Percentiles rank a stretch among this genome's conserved stretches.
Evolutionary conservation across 2,329 filamentous ascomycete species (phyloP).

Genomic region (Claviceps maximensis): DNA sequence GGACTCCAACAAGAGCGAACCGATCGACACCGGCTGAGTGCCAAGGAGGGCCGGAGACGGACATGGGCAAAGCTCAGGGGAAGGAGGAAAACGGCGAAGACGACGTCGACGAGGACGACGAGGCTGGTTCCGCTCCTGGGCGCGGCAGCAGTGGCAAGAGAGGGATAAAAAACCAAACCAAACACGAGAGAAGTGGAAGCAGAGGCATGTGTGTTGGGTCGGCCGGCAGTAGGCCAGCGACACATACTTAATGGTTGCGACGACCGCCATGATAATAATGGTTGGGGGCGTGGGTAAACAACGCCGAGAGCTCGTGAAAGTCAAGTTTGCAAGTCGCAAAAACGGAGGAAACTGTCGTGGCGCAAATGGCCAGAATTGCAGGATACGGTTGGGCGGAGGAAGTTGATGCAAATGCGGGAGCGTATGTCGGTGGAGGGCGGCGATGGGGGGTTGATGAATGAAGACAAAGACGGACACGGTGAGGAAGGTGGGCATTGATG

Average conservation of each 20-base stretch:
- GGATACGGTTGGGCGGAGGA: not conserved
- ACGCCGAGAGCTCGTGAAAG: not conserved
- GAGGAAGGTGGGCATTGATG: constrained; percentile 1
- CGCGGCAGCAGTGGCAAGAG: constrained; percentile 7
- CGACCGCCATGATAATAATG: constrained; percentile 41
- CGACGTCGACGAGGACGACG: not conserved
- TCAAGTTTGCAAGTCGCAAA: not conserved
- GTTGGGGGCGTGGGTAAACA: constrained; percentile 9
- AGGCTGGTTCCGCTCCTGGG: not conserved
- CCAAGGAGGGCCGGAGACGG: not conserved
- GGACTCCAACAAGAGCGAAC: not conserved
- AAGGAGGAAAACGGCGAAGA: not conserved
- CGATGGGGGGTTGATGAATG: constrained; percentile 2
- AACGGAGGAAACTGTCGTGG: constrained; percentile 1
- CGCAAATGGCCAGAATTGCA: constrained; percentile 3
- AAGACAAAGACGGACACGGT: constrained; percentile 4
- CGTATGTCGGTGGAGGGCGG: not conserved
- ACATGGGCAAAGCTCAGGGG: not conserved
- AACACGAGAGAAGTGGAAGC: not conserved
- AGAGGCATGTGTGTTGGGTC: not conserved
- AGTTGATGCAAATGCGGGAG: not conserved
- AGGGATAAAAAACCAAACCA: not conserved
- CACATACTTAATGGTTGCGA: constrained; percentile 52
- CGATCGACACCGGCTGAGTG: not conserved
- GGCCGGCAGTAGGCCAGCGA: constrained; percentile 6